Evolutionary conservation across 345 rosid genomes (phyloP).

Genomic region (Ricinus communis): DNA sequence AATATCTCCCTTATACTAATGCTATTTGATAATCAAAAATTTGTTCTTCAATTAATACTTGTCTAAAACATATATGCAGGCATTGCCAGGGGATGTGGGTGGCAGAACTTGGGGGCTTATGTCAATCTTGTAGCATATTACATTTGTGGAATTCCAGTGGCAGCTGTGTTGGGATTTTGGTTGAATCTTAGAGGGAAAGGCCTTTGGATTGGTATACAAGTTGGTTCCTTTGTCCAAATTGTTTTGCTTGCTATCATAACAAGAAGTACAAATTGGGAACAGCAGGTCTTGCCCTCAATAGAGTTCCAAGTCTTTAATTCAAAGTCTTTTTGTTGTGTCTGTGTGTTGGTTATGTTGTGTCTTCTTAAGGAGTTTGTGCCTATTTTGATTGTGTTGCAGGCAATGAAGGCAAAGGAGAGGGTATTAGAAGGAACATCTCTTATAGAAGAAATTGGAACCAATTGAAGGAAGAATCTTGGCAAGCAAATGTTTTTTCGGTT

Average conservation of each 20-base stretch:
- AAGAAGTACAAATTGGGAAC: conserved; percentile 18
- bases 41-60: neutral
- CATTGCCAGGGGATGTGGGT: conserved; percentile 27
- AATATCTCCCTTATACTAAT: neutral
- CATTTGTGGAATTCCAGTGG: conserved; percentile 19
- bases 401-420: conserved; percentile 20
- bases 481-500: too few relatives aligned
- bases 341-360: neutral
- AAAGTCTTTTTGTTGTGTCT: neutral
- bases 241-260: conserved; percentile 2
- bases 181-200: conserved; percentile 11
- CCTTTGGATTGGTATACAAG: conserved; percentile 20
- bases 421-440: neutral
- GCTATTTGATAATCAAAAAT: too few relatives aligned
- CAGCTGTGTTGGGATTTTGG: conserved; percentile 13
- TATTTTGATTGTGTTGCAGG: conserved; percentile 5
- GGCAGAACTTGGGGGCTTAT: conserved; percentile 25
- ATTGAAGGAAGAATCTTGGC: neutral
- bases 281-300: conserved; percentile 10
- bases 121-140: conserved; percentile 16
- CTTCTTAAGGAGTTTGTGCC: neutral
- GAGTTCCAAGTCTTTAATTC: neutral
- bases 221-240: conserved; percentile 10
- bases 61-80: conserved; percentile 18
- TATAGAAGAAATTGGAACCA: neutral